Evolutionary conservation across 2,329 filamentous ascomycete species (phyloP).

Genomic region (Colletotrichum acutatum): DNA sequence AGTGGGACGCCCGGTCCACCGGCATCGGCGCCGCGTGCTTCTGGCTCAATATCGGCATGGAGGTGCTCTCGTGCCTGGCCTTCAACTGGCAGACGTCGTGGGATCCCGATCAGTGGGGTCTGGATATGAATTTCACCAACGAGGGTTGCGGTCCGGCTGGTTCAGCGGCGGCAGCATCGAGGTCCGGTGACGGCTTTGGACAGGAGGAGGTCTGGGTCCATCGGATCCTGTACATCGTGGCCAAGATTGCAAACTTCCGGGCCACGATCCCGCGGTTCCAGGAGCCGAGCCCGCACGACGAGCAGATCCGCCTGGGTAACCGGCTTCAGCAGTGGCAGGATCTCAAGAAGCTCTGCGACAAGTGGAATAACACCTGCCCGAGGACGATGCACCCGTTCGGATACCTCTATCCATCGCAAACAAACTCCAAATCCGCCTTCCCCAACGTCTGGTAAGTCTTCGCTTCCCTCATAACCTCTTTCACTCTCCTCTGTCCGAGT

Average conservation of each 20-base stretch:
- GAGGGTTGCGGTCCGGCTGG: conserved; percentile 47
- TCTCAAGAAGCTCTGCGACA: conserved; percentile 83
- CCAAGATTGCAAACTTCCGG: conserved; percentile 87
- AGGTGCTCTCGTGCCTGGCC: conserved; percentile 87
- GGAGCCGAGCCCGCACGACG: conserved; percentile 68
- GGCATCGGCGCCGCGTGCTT: conserved; percentile 91
- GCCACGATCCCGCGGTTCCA: conserved; percentile 73
- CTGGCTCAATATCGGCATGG: conserved; percentile 92
- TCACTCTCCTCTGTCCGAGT: neutral
- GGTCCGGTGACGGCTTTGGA: conserved; percentile 48
- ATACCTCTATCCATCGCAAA: conserved; percentile 76
- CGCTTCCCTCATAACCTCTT: too few species aligned
- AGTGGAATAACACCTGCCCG: conserved; percentile 83
- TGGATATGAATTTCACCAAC: conserved; percentile 77
- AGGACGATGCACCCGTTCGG: conserved; percentile 89
- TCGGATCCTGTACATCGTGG: conserved; percentile 87
- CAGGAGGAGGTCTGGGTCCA: conserved; percentile 89
- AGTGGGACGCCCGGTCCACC: conserved; percentile 82
- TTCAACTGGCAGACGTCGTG: conserved; percentile 89
- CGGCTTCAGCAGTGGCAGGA: conserved; percentile 81
- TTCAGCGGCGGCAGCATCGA: conserved; percentile 48
- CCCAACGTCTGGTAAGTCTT: conserved; percentile 82
- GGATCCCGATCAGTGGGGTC: conserved; percentile 90
- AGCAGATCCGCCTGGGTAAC: conserved; percentile 72
- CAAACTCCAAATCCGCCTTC: conserved; percentile 77